Evolutionary conservation across 2,329 filamentous ascomycete species (phyloP), one percentile per base, ranked within the genome.

Genomic region (Penicillium sp.): DNA sequence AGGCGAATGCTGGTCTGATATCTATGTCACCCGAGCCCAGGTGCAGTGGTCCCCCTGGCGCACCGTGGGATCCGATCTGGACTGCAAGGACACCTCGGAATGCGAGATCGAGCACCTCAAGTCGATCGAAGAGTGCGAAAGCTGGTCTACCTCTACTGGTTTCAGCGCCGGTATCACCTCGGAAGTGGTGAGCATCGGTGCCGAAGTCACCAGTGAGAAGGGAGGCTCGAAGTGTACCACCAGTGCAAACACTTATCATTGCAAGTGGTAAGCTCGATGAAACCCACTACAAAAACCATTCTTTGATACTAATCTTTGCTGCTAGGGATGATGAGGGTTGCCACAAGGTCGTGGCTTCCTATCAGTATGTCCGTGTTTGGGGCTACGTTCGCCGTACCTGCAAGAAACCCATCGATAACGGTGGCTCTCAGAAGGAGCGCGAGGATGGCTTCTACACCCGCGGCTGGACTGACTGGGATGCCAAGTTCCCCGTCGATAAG

Each of bases 91-190:
- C 20, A n/a, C 32, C 4, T 16, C 17, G 8, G 14, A 16, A 13
- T 35, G 32, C 13, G 13, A 25, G n/a, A 35, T 35, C 17, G 6
- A 17, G 11, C 32, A 35, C 25, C 18, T 26, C 6, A 16, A 35
- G 4, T 25, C 18, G n/a, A 12, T 35, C 11, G 20, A 35, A 16
- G 16, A 13, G 22, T 35, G 32, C 20, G 16, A n/a, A 7, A 35
- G 23, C 16, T 35, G 25, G 33, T 35, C 25, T 9, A 35, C 33
- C 32, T 35, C 32, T 6, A 27, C 25, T 26, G 32, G 32, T 8
- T 35, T 35, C 15, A 15, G 13, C 18, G 32, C 32, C 2, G 32
- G 32, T 2, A 35, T 35, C 11, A 35, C 32, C 18, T 13, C n/a
- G 20, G 32, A 35, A 15, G 12, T 35, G 13, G 12, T 35, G 8